Base-by-base conservation (phyloP, 192 early-diverging fungal species). In the Funneliformis geosporum region DNA sequence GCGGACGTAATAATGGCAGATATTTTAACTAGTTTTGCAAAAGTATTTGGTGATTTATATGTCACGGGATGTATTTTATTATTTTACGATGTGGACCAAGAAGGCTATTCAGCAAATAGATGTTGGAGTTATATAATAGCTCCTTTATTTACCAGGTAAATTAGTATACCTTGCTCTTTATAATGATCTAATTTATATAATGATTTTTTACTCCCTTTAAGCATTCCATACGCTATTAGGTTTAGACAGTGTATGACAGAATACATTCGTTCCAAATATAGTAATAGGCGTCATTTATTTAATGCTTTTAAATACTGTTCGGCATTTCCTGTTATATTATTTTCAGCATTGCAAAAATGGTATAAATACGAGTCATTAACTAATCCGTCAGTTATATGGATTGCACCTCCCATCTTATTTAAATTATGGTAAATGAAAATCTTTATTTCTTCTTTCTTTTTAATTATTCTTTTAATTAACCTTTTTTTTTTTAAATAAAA, bases 261-360 rank as follows among this genome's bases (percentile, higher is more conserved):
- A 84, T 95, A 91, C 79, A 81, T 83, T 39, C 88, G 86, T 60
- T 83, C 88, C 8, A 88, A 89, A 46, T 81, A 86, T 62, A 82
- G 80, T 18, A 78, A 81, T 8, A 82, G 78, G 44, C 85, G 95
- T n/a, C 96, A 97, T 64, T 75, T 98, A 61, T 91, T 93, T 76
- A 99, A 99, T 83, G 95, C 96, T 0, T 73, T 96, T 42, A 99
- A 99, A 79, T 99, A 99, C 75, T 84, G 90, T 8, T 94, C 96
- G 10, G 90, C 94, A 8, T 86, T 96, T 67, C 95, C 94, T 0
- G 93, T 95, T 61, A 91, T 95, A 68, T 78, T 87, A 8, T 80
- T 90, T 38, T 87, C 88, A 27, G 84, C 87, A 14, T 75, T 86
- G 59, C 89, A 89, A 79, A 87, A 86, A 67, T 80, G 80, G 18